Percentiles rank a stretch among this genome's conserved stretches.
Conservation (phyloP, 2,329 filamentous ascomycete genomes). For the Colletotrichum falcatum region DNA sequence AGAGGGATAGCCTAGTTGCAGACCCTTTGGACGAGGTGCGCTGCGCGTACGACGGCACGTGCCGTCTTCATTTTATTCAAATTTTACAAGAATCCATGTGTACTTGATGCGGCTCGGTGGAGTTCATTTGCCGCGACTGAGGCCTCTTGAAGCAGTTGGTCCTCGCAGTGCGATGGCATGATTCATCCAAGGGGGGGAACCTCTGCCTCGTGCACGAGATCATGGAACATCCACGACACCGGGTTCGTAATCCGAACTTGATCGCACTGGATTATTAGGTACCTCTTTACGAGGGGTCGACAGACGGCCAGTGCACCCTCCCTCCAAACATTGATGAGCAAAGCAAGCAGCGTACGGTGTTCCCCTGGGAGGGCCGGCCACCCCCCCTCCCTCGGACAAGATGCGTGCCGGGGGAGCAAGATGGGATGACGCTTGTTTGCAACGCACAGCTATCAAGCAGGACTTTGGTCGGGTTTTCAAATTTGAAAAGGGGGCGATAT, state of each 20-base stretch:
- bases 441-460: constrained; percentile 19
- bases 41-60: neutral
- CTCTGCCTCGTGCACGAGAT: constrained; percentile 7
- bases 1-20: neutral
- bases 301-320: constrained; percentile 30
- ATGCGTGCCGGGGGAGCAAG: constrained; percentile 8
- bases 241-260: constrained; percentile 14
- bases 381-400: constrained; percentile 5
- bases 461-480: constrained; percentile 3
- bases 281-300: neutral
- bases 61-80: too few species aligned
- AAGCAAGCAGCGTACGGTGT: neutral
- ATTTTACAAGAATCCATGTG: neutral
- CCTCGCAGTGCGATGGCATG: neutral
- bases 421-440: constrained; percentile 31
- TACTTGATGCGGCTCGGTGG: constrained; percentile 7
- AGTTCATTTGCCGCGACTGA: constrained; percentile 2
- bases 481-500: constrained; percentile 9
- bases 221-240: constrained; percentile 24
- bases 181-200: constrained; percentile 1
- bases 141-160: neutral
- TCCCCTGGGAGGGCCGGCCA: neutral
- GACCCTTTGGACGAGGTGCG: neutral
- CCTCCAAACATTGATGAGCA: neutral
- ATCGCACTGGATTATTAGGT: neutral